Evolutionary conservation across 2,329 filamentous ascomycete species (phyloP), one percentile per base, ranked within the genome.

Genomic region (Ceratocystis lukuohia): DNA sequence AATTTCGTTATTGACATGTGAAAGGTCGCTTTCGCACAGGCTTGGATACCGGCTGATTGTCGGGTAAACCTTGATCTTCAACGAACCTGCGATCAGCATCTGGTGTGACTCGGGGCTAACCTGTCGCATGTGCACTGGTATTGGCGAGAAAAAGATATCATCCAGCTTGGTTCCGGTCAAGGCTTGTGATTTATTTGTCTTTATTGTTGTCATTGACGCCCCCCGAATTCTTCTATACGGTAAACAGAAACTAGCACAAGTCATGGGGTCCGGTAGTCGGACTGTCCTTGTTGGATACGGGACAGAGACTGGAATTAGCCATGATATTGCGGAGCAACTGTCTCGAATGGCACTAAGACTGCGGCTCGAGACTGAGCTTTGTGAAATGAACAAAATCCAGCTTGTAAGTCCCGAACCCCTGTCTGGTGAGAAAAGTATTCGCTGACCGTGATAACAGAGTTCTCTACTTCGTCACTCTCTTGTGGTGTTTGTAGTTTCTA

Each of bases 251-350:
- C 7, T 8, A 7, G 22, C 48, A 37, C 28, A 59, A 22, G 33
- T 15, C 56, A 59, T 59, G 56, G 56, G 8, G 25, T 37, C 56
- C 5, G 33, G 56, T 6, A 50, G 30, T 22, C 61, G 82, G 70
- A 77, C 76, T 67, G 75, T 82, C 62, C 82, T 96, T 70, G 81
- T 99, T 67, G 81, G 96, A 44, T 99, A 96, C 76, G 94, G 91
- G 66, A 95, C 93, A 48, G 94, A 99, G 78, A 97, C 92, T 25
- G 94, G 94, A 66, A 96, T 94, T 73, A 88, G 91, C 65, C 89
- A 96, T 75, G 93, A 97, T 76, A 84, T 93, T 69, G 93, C 94
- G 22, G 86, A 91, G 72, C 91, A 96, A 74, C 78, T 97, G 69
- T 89, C 87, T 48, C 81, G 86, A 50, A 76, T 89, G 70, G 82